Evolutionary conservation across 345 rosid species (phyloP), one percentile per base, ranked within the genome.

Genomic region (Hypericum androsaemum): DNA sequence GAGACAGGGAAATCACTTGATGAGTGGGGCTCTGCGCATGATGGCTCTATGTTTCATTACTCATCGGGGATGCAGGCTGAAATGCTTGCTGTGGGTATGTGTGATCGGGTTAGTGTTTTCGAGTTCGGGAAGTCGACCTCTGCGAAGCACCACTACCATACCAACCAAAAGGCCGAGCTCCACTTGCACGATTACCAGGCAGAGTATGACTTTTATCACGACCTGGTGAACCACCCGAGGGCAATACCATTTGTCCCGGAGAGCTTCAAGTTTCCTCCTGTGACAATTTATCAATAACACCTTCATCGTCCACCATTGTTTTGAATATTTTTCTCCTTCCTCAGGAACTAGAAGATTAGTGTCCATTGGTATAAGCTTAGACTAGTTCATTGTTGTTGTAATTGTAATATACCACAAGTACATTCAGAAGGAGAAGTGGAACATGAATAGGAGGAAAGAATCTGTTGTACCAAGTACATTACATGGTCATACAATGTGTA

Each of bases 31-130:
- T 59, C 76, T 53, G 58, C 47, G 2, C 98, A 87, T 50, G 92
- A 87, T 43, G 96, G 86, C 0, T 56, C 81, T 3, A 48, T 84
- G 80, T 90, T 90, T 58, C 98, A 90, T 48, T 90, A 90, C 73
- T 87, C 96, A 0, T 90, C 98, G 10, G 98, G 96, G 35, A 76
- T 87, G 79, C 96, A 90, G 45, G 98, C 96, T 32, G 81, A 80
- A 32, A 79, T 87, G 89, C 74, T 87, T 7, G 81, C 96, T 0
- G 62, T 74, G 10, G 98, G 96, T 39, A 59, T 83, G 13, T 90
- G 96, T 49, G 92, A 90, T 36, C 66, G 62, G 69, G 96, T 90
- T 38, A 68, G 86, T n/a, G 14, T 90, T 7, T 87, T 90, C 41
- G 96, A 96, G 40, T 90, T 81, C 51, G 98, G 98, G 59, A 90